Percentiles rank a stretch among this genome's conserved stretches.
Evolutionary conservation across 1,284 basidiomycete species (phyloP).

Genomic region (Fistulinella cinereoalba): DNA sequence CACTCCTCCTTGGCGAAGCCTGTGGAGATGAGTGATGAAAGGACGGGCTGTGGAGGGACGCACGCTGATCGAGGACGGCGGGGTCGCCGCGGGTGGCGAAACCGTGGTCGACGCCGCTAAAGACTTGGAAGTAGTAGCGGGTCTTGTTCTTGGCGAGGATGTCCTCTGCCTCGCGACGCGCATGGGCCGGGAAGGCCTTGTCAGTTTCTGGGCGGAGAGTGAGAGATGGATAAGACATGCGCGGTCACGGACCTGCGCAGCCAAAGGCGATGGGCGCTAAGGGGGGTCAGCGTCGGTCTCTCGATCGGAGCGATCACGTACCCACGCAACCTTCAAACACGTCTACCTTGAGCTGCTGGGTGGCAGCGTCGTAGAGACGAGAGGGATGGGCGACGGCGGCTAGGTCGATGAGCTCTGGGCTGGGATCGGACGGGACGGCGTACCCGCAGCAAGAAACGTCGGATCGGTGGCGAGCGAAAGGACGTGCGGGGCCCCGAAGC

Average conservation of each 20-base stretch:
- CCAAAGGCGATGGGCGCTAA: conserved; percentile 54
- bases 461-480: conserved; percentile 45
- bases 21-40: conserved; percentile 33
- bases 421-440: not conserved
- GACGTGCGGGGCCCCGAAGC: conserved; percentile 55
- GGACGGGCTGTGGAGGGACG: conserved; percentile 5
- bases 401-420: conserved; percentile 14
- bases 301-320: conserved; percentile 31
- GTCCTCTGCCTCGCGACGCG: conserved; percentile 32
- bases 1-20: conserved; percentile 63
- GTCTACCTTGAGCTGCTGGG: conserved; percentile 42
- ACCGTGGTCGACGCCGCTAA: conserved; percentile 33
- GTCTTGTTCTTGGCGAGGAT: conserved; percentile 30
- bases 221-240: conserved; percentile 33
- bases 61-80: conserved; percentile 29
- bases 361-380: conserved; percentile 4
- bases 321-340: conserved; percentile 48
- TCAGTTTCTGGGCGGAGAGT: conserved; percentile 22
- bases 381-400: conserved; percentile 58
- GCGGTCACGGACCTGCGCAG: conserved; percentile 43
- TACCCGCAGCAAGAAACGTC: conserved; percentile 45
- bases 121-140: conserved; percentile 34
- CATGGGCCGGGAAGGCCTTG: conserved; percentile 25
- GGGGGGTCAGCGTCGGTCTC: not conserved
- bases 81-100: conserved; percentile 30